These are phyloP conservation scores for Tetrapisispora fleetii DNA, from an alignment of 805 yeast species.

Conservation along the genomic window DNA sequence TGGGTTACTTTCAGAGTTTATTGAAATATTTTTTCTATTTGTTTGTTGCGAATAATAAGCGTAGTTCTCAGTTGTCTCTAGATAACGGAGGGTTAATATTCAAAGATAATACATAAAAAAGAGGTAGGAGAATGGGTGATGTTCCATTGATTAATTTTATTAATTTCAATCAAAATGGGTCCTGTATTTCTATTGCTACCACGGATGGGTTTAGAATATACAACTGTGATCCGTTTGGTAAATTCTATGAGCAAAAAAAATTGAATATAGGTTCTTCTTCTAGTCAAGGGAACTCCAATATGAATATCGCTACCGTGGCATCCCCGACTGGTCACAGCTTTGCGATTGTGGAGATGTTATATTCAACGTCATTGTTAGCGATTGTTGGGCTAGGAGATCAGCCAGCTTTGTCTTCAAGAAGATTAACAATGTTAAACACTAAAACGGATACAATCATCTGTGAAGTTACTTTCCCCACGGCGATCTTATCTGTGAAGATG, in stretches of 20 bases:
- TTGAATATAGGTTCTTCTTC: background rate
- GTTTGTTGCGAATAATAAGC: too few relatives aligned
- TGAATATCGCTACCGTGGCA: background rate
- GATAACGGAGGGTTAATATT: too few relatives aligned
- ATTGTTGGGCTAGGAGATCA: slow-evolving; percentile 67
- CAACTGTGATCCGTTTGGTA: slow-evolving; percentile 60
- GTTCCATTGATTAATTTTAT: slow-evolving; percentile 35
- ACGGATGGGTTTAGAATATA: slow-evolving; percentile 53
- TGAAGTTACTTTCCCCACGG: slow-evolving; percentile 59
- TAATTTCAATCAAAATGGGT: slow-evolving; percentile 66
- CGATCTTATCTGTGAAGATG: slow-evolving; percentile 50
- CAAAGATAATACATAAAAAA: too few relatives aligned
- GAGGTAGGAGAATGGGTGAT: slow-evolving; percentile 7
- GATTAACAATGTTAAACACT: slow-evolving; percentile 74
- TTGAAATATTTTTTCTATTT: too few relatives aligned
- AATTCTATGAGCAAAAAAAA: slow-evolving; percentile 33
- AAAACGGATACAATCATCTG: slow-evolving; percentile 52
- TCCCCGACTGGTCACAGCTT: slow-evolving; percentile 39
- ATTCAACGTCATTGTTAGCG: slow-evolving; percentile 59
- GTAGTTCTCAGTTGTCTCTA: too few relatives aligned
- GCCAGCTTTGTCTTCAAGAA: slow-evolving; percentile 62
- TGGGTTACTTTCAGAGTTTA: too few relatives aligned
- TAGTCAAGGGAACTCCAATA: background rate
- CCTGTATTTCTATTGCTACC: slow-evolving; percentile 63
- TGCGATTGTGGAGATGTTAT: slow-evolving; percentile 68